Base-by-base conservation (phyloP, 2,329 filamentous ascomycete species). In the Zymoseptoria pseudotritici region DNA sequence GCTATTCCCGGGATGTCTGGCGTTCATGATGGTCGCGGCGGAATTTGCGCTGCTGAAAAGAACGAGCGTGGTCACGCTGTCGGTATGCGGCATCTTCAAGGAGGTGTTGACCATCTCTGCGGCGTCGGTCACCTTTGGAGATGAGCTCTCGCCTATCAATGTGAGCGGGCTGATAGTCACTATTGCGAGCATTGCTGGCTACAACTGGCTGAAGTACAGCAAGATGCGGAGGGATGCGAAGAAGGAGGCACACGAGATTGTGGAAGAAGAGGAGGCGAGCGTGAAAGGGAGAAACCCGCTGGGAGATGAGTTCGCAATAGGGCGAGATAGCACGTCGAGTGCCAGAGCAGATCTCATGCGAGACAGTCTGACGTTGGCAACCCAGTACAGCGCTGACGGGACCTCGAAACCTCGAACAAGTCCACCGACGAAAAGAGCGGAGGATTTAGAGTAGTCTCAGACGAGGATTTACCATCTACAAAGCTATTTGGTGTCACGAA, bases 81-180 rank as follows among this genome's bases (percentile, higher is more conserved):
- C 89, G 56, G 97, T 99, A 67, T 96, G 92, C 63, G 94, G 94
- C 62, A 97, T 99, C 63, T 97, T 99, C 81, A 99, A 99, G 74
- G 94, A 99, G 77, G 94, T 97, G 50, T 87, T 99, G 58, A 99
- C 94, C 13, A 97, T 99, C 70, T 87, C 85, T 50, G 91, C 91
- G 0, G 93, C 93, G 0, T 89, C 91, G 8, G 74, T 95, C 26
- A 86, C 96, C 3, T 99, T 97, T 78, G 84, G 94, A 68, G 94
- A 99, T 72, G 84, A 83, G 54, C 83, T 99, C 53, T 97, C 92
- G 0, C 79, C 87, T 0, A 85, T 99, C 78, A 99, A 99, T 73
- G 79, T 97, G 9, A 83, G 88, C 17, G 94, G 94, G 7, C 79
- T 99, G 11, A 71, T 95, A n/a, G 86, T 96, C 55, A 99, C 94